Conservation (phyloP, 331 rosid species). For the Spiraea crenata region DNA sequence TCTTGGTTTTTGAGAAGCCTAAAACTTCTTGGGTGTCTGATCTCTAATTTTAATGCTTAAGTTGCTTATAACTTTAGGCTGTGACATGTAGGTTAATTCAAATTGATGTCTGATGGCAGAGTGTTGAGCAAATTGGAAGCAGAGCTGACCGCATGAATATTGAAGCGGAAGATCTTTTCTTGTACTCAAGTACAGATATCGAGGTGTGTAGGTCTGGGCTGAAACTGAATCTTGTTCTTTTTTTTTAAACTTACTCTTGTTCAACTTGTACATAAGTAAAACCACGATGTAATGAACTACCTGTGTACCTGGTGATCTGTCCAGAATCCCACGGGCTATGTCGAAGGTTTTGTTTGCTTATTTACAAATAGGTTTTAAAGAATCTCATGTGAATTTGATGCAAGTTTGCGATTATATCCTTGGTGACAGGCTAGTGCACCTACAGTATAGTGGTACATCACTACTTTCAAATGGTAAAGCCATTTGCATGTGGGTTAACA, state of each 20-base stretch:
- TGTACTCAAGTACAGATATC: slow-evolving; percentile 89
- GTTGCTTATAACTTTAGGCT: slow-evolving; percentile 10
- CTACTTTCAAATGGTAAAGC: not conserved
- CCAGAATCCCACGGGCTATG: too few species aligned
- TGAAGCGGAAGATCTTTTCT: slow-evolving; percentile 54
- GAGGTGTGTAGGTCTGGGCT: slow-evolving; percentile 55
- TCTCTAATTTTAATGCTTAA: not conserved
- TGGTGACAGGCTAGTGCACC: not conserved
- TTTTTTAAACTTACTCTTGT: not conserved
- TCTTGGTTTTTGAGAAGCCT: slow-evolving; percentile 5
- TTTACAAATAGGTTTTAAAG: not conserved
- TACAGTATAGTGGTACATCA: not conserved
- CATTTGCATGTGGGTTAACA: not conserved
- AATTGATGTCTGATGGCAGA: slow-evolving; percentile 51
- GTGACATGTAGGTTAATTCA: slow-evolving; percentile 4
- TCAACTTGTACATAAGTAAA: not conserved
- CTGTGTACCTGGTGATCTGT: not conserved
- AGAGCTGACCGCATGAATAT: slow-evolving; percentile 87
- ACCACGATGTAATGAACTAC: not conserved
- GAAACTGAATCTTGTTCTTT: not conserved
- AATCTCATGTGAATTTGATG: not conserved
- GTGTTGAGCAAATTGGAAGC: slow-evolving; percentile 82
- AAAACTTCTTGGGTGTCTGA: not conserved
- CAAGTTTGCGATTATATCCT: not conserved
- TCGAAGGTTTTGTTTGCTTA: not conserved